Base-by-base conservation (phyloP, 2,329 filamentous ascomycete species). In the Raffaelea ambrosiae region DNA sequence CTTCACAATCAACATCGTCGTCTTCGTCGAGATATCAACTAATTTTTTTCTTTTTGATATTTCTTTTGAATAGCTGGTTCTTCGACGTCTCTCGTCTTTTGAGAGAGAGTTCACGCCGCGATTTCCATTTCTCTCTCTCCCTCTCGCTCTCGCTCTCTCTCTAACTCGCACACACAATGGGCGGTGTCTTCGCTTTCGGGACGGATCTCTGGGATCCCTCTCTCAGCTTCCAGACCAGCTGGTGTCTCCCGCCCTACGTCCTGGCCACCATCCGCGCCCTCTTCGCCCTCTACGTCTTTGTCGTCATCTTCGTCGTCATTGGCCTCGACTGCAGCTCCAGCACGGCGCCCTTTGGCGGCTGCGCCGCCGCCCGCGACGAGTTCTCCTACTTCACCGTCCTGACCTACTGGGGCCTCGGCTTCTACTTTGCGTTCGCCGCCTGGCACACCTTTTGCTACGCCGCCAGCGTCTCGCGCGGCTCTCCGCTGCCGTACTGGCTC, bases 361-460 rank as follows among this genome's bases (percentile, higher is more conserved):
- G 72, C 59, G 54, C 59, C 31, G 59, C 58, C 1, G 74, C 77
- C 22, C 67, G 70, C 46, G 65, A 70, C 41, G 75, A 74, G 41
- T 93, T 94, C 69, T 87, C 82, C 57, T 94, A 80, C 72, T 94
- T 95, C 70, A 94, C 88, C 23, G 72, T 82, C 58, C 70, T 93
- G 50, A 87, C 84, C 10, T 93, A 84, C 72, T 93, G 86, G 86
- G 86, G 86, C 2, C 67, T 91, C 33, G 81, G 77, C 21, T 91
- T 90, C 67, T 95, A 94, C 71, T 83, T 84, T 61, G 71, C 81
- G 48, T 68, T 83, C 58, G 73, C 84, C 2, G 72, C 83, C 18
- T 53, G 79, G 18, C 87, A 94, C 68, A 88, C 85, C 5, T 67
- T 79, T 46, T 74, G 72, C 43, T 93, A 91, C 66, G 74, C 76